Percentiles rank a stretch among this genome's conserved stretches.
Conservation (phyloP, 768 basidiomycete genomes). For the Naganishia onofrii region DNA sequence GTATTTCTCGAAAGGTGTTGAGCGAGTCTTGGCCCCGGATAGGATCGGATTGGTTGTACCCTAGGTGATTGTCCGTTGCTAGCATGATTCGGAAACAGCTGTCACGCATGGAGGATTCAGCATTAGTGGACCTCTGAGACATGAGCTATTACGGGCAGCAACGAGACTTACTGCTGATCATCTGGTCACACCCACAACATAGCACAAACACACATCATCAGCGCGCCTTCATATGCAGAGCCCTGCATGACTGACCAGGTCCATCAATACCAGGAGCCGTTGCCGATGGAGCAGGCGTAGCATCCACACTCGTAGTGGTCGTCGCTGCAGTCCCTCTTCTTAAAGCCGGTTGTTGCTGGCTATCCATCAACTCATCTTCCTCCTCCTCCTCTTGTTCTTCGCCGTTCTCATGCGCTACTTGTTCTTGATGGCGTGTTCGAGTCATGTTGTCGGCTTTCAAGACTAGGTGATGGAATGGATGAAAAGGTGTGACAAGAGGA, state of each 20-base stretch:
- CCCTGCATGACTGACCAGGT: slow-evolving; percentile 21
- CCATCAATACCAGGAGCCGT: slow-evolving; percentile 14
- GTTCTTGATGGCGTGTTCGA: neutral
- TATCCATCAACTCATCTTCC: slow-evolving; percentile 7
- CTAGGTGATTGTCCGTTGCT: slow-evolving; percentile 94
- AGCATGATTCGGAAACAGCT: slow-evolving; percentile 65
- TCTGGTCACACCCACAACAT: neutral
- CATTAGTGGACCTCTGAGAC: neutral
- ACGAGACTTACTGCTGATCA: slow-evolving; percentile 18
- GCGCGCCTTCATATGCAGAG: too few relatives aligned
- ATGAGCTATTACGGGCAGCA: neutral
- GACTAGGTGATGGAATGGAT: too few relatives aligned
- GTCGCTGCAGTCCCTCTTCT: neutral
- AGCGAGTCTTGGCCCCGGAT: slow-evolving; percentile 91
- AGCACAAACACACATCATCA: too few relatives aligned
- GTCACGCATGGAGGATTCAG: neutral
- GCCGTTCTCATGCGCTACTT: neutral
- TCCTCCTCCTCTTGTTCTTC: neutral
- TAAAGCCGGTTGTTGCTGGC: neutral
- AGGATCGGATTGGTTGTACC: slow-evolving; percentile 90
- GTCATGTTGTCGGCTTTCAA: neutral
- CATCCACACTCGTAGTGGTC: neutral
- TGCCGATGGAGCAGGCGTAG: slow-evolving; percentile 7
- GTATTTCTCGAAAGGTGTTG: slow-evolving; percentile 88
- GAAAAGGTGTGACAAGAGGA: too few relatives aligned